A percentile compares a stretch with the other conserved stretches of the same genome.
phyloP scores from a whole-genome alignment of 768 basidiomycete species.

The Leccinum subtestaceum region DNA sequence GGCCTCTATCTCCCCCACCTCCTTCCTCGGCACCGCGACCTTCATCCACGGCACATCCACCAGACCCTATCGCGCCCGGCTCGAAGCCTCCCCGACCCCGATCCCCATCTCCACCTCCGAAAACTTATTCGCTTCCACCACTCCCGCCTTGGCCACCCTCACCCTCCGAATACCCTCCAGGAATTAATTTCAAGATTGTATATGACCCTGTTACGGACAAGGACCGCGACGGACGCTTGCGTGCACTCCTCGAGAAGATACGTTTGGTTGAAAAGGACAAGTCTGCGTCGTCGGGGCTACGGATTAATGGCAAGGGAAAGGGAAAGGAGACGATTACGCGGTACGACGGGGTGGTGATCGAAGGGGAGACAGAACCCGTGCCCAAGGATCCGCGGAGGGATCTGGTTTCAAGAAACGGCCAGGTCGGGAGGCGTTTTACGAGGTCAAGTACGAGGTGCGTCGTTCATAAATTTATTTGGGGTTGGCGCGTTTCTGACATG shows the following conservation, averaged over 20 bases:
- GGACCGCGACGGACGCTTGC: slow-evolving; percentile 39
- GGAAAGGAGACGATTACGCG: slow-evolving; percentile 57
- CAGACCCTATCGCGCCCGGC: slow-evolving; percentile 30
- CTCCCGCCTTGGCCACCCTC: slow-evolving; percentile 58
- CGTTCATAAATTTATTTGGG: background rate
- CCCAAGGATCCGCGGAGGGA: slow-evolving; percentile 55
- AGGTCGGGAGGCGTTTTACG: slow-evolving; percentile 40
- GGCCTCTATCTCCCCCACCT: slow-evolving; percentile 31
- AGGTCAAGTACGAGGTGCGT: slow-evolving; percentile 57
- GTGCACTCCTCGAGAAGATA: slow-evolving; percentile 41
- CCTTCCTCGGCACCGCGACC: slow-evolving; percentile 12
- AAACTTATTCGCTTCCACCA: slow-evolving; percentile 40
- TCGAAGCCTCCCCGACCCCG: slow-evolving; percentile 17
- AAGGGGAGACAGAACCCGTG: slow-evolving; percentile 39
- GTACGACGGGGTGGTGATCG: slow-evolving; percentile 54
- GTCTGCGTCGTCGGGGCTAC: slow-evolving; percentile 26
- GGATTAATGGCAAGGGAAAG: slow-evolving; percentile 62
- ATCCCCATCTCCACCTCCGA: slow-evolving; percentile 24
- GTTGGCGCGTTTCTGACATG: slow-evolving; percentile 1
- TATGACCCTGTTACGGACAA: slow-evolving; percentile 59
- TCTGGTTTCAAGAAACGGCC: slow-evolving; percentile 35
- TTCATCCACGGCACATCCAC: slow-evolving; percentile 19
- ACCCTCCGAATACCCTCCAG: slow-evolving; percentile 44
- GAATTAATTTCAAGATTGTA: slow-evolving; percentile 57
- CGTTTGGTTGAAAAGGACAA: slow-evolving; percentile 32